Conservation (phyloP, 305 asterid species). For the Plantago lanceolata region DNA sequence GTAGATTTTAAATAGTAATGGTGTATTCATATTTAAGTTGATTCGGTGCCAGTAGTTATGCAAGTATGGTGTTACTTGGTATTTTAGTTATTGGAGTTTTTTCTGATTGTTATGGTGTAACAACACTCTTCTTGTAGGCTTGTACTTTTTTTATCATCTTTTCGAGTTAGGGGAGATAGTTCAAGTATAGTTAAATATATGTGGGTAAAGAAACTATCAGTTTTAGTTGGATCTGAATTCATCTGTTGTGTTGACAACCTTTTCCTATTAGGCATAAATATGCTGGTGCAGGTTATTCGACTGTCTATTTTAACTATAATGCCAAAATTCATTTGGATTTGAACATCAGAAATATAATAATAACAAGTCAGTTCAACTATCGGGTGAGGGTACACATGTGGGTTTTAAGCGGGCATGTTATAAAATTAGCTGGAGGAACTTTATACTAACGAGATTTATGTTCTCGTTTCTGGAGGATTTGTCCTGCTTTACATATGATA, state of each 20-base stretch:
- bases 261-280: too few species aligned
- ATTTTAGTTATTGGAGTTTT: too few species aligned
- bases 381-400: neutral
- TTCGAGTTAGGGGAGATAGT: neutral
- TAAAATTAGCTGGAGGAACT: slow-evolving; percentile 3
- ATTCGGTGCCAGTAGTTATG: too few species aligned
- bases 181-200: neutral
- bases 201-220: neutral
- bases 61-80: too few species aligned
- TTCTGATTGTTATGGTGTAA: too few species aligned
- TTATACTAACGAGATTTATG: slow-evolving; percentile 6
- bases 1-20: too few species aligned
- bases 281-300: neutral
- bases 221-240: too few species aligned
- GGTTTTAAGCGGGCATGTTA: neutral
- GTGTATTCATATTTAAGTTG: too few species aligned
- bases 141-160: neutral
- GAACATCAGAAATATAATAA: neutral
- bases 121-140: neutral
- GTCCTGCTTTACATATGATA: slow-evolving; percentile 11
- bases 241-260: too few species aligned
- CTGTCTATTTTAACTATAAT: neutral
- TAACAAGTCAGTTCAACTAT: too few species aligned
- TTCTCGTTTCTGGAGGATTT: slow-evolving; percentile 8
- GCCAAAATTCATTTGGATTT: neutral